Evolutionary conservation across 176 grass and related monocot species (phyloP).

Genomic region (Phragmites australis): DNA sequence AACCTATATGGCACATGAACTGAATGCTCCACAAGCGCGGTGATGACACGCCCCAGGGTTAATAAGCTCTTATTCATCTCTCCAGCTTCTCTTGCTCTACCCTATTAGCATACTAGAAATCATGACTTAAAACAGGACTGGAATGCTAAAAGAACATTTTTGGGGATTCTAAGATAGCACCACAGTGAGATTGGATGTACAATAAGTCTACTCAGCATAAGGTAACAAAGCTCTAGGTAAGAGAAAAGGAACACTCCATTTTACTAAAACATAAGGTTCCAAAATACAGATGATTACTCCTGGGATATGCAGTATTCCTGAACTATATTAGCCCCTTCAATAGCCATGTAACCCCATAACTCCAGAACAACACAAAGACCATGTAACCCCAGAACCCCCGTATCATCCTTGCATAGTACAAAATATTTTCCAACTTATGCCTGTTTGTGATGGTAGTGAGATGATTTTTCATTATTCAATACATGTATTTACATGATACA

Average conservation of each 20-base stretch:
- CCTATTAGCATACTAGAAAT: constrained; percentile 58
- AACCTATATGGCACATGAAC: constrained; percentile 89
- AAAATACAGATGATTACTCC: background rate
- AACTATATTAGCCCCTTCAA: constrained; percentile 3
- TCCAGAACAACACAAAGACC: background rate
- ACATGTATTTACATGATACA: constrained; percentile 6
- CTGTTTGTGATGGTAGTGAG: background rate
- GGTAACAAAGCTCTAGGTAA: background rate
- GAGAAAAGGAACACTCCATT: background rate
- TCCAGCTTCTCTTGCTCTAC: constrained; percentile 85
- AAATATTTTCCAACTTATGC: background rate
- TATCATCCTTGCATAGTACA: background rate
- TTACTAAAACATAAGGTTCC: background rate
- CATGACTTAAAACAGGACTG: constrained; percentile 37
- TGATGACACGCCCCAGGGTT: constrained; percentile 91
- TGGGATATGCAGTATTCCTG: background rate
- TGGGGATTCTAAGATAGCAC: constrained; percentile 3
- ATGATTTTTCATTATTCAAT: background rate
- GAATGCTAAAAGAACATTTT: constrained; percentile 18
- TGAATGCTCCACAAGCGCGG: constrained; percentile 79
- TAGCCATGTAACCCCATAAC: background rate
- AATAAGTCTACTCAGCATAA: constrained; percentile 11
- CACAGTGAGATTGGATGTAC: constrained; percentile 8
- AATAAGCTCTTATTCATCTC: constrained; percentile 93
- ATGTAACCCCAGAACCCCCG: background rate